Evolutionary conservation across 2,329 filamentous ascomycete genomes (phyloP), one percentile per base, ranked within the genome.

Genomic region (Epichloe gansuensis): DNA sequence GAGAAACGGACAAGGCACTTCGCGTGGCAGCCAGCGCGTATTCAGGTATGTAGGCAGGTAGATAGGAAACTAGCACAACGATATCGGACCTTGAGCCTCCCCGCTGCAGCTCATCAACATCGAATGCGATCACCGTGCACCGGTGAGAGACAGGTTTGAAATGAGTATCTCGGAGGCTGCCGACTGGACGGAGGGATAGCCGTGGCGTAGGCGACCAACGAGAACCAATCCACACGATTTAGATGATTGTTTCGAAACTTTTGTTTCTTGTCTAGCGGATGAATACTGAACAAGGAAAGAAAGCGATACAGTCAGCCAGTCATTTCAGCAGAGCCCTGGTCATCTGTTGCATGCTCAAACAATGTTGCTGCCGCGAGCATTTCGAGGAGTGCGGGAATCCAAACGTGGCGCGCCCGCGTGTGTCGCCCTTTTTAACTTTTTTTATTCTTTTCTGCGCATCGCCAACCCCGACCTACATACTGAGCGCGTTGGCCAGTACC

Each of bases 241-340:
- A 35, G 11, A 12, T 23, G 28, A 43, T 34, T 28, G 37, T 51
- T 51, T 51, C 49, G 49, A 45, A 51, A 46, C 49, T 11, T 28
- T 31, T 31, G 8, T 31, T 31, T 31, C 9, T 9, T 31, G 9
- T 31, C 31, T 4, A 3, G 31, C 9, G 31, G 31, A 31, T 31
- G 31, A 31, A 31, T 8, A 31, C 9, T 31, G 31, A 31, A 31
- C 31, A 31, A 8, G 9, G 31, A 31, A 31, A 11, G 31, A 4
- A 47, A 35, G 35, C n/a, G 43, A 51, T 3, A 23, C 6, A 25
- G 39, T 44, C 46, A 46, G 51, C 51, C 51, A 52, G 46, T 49
- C 46, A 23, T 23, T 41, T 31, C 8, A 2, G 46, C 25, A 28
- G 12, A 13, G 21, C 17, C 37, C 45, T 4, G 38, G 17, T 25